A percentile compares a stretch with the other conserved stretches of the same genome.
These are phyloP conservation scores for Ophiostoma ips DNA, from an alignment of 2,329 filamentous ascomycete genomes.

Conservation along the genomic window DNA sequence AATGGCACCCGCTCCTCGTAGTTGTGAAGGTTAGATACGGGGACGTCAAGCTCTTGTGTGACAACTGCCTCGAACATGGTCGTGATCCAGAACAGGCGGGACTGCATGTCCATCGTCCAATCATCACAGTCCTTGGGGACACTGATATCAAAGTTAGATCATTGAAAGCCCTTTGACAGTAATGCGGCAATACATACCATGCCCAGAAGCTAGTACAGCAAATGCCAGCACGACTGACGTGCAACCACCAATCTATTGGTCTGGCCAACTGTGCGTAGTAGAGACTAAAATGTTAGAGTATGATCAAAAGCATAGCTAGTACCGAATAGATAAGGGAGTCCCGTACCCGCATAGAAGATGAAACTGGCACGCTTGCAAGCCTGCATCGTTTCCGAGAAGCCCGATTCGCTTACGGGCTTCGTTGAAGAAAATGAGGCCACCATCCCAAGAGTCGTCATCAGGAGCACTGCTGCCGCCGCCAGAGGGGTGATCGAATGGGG, in stretches of 20 bases:
- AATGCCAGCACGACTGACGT: conserved; percentile 35
- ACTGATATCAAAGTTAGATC: background rate
- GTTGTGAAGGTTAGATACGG: conserved; percentile 33
- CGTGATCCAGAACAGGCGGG: conserved; percentile 39
- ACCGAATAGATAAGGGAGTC: background rate
- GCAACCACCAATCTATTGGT: conserved; percentile 39
- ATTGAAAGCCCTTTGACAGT: background rate
- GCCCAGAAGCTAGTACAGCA: conserved; percentile 34
- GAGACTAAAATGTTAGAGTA: background rate
- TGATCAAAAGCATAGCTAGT: background rate
- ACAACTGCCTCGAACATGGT: conserved; percentile 42
- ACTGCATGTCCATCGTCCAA: conserved; percentile 43
- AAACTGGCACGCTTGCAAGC: conserved; percentile 36
- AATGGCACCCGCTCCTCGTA: conserved; percentile 38
- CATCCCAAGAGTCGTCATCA: conserved; percentile 8
- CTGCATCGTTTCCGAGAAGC: conserved; percentile 16
- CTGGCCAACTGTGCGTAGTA: conserved; percentile 35
- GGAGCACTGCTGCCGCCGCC: no score
- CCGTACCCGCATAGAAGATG: conserved; percentile 33
- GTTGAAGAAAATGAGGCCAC: conserved; percentile 37
- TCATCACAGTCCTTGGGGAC: conserved; percentile 30
- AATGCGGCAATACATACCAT: conserved; percentile 16
- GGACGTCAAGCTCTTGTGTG: conserved; percentile 38
- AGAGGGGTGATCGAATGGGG: background rate
- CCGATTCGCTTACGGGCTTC: conserved; percentile 37